Evolutionary conservation across 805 yeast species (phyloP).

Genomic region (Isabelozyma rhagii): DNA sequence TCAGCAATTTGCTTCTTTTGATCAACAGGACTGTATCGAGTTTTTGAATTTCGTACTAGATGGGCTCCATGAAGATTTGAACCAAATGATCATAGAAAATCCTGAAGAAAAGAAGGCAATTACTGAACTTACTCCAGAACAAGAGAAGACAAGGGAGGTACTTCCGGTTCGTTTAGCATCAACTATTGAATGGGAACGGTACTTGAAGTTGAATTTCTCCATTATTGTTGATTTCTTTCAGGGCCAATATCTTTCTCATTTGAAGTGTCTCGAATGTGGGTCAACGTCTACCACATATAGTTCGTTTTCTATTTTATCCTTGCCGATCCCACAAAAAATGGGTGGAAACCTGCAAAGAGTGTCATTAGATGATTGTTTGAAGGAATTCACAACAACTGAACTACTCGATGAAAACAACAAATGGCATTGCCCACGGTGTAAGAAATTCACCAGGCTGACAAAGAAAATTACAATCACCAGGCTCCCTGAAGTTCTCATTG

Average conservation of each 20-base stretch:
- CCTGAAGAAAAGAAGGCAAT: conserved; percentile 31
- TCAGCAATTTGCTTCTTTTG: conserved; percentile 57
- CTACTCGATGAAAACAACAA: conserved; percentile 71
- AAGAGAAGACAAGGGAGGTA: conserved; percentile 69
- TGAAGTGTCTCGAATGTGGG: conserved; percentile 70
- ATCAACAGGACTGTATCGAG: conserved; percentile 86
- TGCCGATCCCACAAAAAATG: conserved; percentile 66
- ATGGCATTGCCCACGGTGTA: conserved; percentile 83
- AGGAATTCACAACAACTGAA: conserved; percentile 75
- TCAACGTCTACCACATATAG: conserved; percentile 83
- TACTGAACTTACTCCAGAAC: conserved; percentile 52
- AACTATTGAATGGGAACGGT: conserved; percentile 89
- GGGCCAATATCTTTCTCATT: conserved; percentile 82
- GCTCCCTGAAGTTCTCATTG: conserved; percentile 72
- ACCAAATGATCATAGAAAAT: conserved; percentile 47
- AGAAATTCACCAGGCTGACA: conserved; percentile 56
- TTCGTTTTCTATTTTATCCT: conserved; percentile 72
- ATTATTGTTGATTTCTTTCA: conserved; percentile 78
- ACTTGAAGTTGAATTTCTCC: conserved; percentile 74
- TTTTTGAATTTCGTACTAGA: conserved; percentile 74
- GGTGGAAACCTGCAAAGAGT: conserved; percentile 20
- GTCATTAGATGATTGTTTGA: conserved; percentile 62
- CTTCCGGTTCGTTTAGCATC: conserved; percentile 79
- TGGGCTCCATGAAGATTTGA: conserved; percentile 79
- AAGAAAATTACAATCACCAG: conserved; percentile 73